Percentiles rank a stretch among this genome's conserved stretches.
Conservation (phyloP, 2,329 filamentous ascomycete genomes). For the Fusarium robinianum region DNA sequence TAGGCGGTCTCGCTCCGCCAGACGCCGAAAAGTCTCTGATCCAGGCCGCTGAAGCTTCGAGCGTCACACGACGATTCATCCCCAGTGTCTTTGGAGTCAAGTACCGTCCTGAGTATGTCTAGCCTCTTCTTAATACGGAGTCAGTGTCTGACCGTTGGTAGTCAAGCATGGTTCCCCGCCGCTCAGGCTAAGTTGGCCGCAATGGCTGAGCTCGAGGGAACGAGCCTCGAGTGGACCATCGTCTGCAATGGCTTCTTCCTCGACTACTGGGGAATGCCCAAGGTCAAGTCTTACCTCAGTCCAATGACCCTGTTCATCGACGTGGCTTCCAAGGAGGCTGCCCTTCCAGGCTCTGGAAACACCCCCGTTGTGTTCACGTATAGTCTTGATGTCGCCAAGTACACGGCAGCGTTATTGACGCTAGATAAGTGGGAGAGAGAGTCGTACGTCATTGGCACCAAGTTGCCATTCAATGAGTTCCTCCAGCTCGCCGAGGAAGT, state of each 20-base stretch:
- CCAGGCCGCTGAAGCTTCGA: not conserved
- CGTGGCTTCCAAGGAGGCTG: conserved; percentile 41
- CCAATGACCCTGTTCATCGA: conserved; percentile 38
- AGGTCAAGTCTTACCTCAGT: not conserved
- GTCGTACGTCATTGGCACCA: conserved; percentile 11
- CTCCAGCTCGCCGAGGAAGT: not conserved
- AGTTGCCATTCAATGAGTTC: conserved; percentile 8
- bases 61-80: not conserved
- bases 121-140: no score
- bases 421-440: conserved; percentile 4
- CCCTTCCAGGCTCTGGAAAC: not conserved
- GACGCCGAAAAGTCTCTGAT: not conserved
- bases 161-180: not conserved
- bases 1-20: not conserved
- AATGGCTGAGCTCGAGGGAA: not conserved
- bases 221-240: not conserved
- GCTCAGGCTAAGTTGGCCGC: not conserved
- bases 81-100: not conserved
- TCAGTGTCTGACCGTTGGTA: not conserved
- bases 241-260: conserved; percentile 1
- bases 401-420: not conserved
- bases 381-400: not conserved
- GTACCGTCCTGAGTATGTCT: no score
- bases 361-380: conserved; percentile 1
- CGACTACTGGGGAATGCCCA: conserved; percentile 4